Evolutionary conservation across 257 asterid species (phyloP).

Genomic region (Mitragyna speciosa): DNA sequence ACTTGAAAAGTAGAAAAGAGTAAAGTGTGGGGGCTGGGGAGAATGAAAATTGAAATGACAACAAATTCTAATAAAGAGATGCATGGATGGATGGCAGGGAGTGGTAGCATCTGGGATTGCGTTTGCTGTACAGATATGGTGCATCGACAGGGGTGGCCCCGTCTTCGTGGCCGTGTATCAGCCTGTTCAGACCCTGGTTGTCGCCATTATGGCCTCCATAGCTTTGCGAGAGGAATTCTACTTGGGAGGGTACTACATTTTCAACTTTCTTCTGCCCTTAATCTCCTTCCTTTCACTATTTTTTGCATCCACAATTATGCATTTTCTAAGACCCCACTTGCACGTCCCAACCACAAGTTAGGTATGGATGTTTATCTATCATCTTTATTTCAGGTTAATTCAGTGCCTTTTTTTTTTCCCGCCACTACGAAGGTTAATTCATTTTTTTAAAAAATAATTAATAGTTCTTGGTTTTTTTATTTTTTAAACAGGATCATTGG

Average conservation of each 20-base stretch:
- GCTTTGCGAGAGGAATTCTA: slow-evolving; percentile 83
- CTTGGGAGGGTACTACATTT: slow-evolving; percentile 73
- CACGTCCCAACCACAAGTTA: slow-evolving; percentile 16
- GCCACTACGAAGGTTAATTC: too few species aligned
- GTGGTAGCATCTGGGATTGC: slow-evolving; percentile 99
- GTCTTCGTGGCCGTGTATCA: slow-evolving; percentile 98
- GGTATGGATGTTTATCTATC: slow-evolving; percentile 14
- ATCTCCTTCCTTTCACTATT: not conserved
- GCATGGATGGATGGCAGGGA: slow-evolving; percentile 56
- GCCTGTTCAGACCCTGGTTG: slow-evolving; percentile 98
- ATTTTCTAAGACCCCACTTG: slow-evolving; percentile 24
- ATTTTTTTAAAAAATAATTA: not conserved
- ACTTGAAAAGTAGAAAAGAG: not conserved
- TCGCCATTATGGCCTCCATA: slow-evolving; percentile 76
- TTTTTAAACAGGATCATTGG: slow-evolving; percentile 69
- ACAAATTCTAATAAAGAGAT: not conserved
- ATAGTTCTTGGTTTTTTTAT: not conserved
- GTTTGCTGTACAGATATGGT: slow-evolving; percentile 99
- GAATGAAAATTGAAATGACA: slow-evolving; percentile 26
- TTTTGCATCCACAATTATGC: slow-evolving; percentile 23
- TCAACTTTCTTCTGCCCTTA: not conserved
- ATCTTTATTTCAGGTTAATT: not conserved
- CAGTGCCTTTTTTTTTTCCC: not conserved
- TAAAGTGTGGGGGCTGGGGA: not conserved
- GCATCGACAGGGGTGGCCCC: slow-evolving; percentile 98